A percentile compares a stretch with the other conserved stretches of the same genome.
These are phyloP conservation scores for Hygrophila difformis DNA, from an alignment of 257 asterid genomes.

Conservation along the genomic window DNA sequence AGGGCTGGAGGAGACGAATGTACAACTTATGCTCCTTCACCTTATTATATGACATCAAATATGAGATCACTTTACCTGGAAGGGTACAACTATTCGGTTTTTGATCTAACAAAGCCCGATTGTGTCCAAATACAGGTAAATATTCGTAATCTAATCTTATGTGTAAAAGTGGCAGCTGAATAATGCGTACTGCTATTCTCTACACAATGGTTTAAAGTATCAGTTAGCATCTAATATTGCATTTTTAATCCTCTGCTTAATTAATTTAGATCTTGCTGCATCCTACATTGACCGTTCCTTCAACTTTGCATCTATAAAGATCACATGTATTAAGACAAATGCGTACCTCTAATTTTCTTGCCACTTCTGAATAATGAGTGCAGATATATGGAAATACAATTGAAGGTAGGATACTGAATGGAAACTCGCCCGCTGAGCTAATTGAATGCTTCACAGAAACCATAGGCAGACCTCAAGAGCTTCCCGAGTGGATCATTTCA, in stretches of 20 bases:
- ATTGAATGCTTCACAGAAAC: conserved; percentile 71
- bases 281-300: background rate
- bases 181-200: too few relatives aligned
- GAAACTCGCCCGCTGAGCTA: conserved; percentile 78
- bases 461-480: conserved; percentile 75
- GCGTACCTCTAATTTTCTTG: conserved; percentile 6
- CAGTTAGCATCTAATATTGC: too few relatives aligned
- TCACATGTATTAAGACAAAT: too few relatives aligned
- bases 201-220: too few relatives aligned
- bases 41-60: conserved; percentile 81
- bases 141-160: too few relatives aligned
- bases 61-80: conserved; percentile 87
- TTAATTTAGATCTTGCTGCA: too few relatives aligned
- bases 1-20: conserved; percentile 96
- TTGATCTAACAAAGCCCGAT: conserved; percentile 71
- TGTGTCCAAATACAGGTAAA: conserved; percentile 84
- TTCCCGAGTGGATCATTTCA: conserved; percentile 91
- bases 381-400: conserved; percentile 68
- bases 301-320: background rate
- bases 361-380: conserved; percentile 16
- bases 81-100: conserved; percentile 83
- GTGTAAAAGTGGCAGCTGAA: too few relatives aligned
- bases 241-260: too few relatives aligned
- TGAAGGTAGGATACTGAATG: conserved; percentile 71
- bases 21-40: conserved; percentile 96